Percentiles rank a stretch among this genome's conserved stretches.
These are phyloP conservation scores for Metschnikowia santaceciliae DNA, from an alignment of 805 yeast species.

Conservation along the genomic window DNA sequence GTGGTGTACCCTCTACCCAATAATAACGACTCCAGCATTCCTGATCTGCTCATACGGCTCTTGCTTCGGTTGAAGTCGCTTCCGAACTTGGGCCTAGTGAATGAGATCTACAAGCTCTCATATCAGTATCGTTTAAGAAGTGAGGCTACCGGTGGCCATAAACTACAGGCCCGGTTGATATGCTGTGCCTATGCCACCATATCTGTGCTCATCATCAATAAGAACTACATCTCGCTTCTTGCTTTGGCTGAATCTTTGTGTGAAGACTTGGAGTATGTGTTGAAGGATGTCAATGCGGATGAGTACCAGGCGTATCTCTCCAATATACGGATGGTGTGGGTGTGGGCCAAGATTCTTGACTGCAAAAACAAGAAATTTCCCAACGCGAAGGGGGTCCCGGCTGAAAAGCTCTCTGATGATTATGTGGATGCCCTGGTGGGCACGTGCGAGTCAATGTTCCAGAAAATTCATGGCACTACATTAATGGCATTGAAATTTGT, in stretches of 20 bases:
- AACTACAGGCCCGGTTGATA: slow-evolving; percentile 20
- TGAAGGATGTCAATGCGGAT: not conserved
- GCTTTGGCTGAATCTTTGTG: slow-evolving; percentile 25
- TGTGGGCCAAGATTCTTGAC: slow-evolving; percentile 13
- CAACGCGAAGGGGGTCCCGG: not conserved
- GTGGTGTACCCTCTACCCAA: slow-evolving; percentile 34
- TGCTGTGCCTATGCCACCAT: slow-evolving; percentile 33
- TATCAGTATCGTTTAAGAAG: slow-evolving; percentile 31
- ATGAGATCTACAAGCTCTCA: slow-evolving; percentile 42
- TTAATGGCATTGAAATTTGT: slow-evolving; percentile 3
- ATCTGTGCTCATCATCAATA: slow-evolving; percentile 27
- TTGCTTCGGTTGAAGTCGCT: slow-evolving; percentile 41
- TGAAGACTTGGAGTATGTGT: slow-evolving; percentile 1
- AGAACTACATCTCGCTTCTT: slow-evolving; percentile 26
- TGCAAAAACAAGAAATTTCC: not conserved
- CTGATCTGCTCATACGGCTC: slow-evolving; percentile 26
- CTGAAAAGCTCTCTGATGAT: not conserved
- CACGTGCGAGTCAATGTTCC: slow-evolving; percentile 1
- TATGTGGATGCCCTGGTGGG: slow-evolving; percentile 2
- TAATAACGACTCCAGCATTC: slow-evolving; percentile 28
- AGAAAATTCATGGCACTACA: not conserved
- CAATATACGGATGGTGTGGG: slow-evolving; percentile 20
- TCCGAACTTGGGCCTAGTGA: slow-evolving; percentile 39
- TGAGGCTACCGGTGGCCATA: slow-evolving; percentile 8
- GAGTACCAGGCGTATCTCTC: slow-evolving; percentile 15